phyloP scores from a whole-genome alignment of 768 basidiomycete species.

The Macrocybe gigantea region DNA sequence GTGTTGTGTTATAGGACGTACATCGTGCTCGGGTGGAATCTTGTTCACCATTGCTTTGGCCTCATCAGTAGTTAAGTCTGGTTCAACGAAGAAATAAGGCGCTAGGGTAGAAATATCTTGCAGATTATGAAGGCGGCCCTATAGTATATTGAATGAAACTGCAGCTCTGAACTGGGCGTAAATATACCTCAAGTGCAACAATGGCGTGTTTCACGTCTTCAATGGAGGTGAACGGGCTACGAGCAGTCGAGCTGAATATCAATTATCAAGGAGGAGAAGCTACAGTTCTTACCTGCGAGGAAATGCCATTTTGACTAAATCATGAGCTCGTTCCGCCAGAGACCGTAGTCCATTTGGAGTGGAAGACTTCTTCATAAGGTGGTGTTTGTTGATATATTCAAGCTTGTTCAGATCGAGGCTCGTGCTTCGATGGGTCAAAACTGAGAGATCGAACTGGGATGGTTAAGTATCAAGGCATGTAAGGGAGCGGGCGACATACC shows the following conservation, averaged over 20 bases:
- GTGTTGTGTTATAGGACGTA: constrained; percentile 12
- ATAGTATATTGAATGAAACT: neutral
- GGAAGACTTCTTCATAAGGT: constrained; percentile 56
- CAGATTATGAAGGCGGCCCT: constrained; percentile 70
- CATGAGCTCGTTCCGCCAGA: constrained; percentile 50
- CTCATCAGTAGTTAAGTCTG: constrained; percentile 49
- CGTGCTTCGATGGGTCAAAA: constrained; percentile 79
- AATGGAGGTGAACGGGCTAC: constrained; percentile 41
- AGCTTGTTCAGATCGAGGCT: constrained; percentile 76
- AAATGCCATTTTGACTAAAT: constrained; percentile 48
- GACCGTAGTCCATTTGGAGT: constrained; percentile 42
- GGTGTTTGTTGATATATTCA: constrained; percentile 84
- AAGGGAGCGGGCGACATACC: constrained; percentile 27
- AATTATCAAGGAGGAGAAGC: neutral
- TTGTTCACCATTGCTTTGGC: constrained; percentile 47
- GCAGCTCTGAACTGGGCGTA: neutral
- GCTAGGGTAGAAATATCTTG: constrained; percentile 64
- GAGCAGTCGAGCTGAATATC: neutral
- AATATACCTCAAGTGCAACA: constrained; percentile 47
- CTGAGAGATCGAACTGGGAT: constrained; percentile 66
- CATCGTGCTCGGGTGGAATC: constrained; percentile 39
- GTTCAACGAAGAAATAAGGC: constrained; percentile 76
- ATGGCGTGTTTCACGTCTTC: constrained; percentile 65
- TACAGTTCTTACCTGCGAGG: constrained; percentile 46
- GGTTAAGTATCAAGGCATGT: neutral